These are phyloP conservation scores for Amaranthus hypochondriacus DNA, from an alignment of 148 eudicot species.

Conservation along the genomic window DNA sequence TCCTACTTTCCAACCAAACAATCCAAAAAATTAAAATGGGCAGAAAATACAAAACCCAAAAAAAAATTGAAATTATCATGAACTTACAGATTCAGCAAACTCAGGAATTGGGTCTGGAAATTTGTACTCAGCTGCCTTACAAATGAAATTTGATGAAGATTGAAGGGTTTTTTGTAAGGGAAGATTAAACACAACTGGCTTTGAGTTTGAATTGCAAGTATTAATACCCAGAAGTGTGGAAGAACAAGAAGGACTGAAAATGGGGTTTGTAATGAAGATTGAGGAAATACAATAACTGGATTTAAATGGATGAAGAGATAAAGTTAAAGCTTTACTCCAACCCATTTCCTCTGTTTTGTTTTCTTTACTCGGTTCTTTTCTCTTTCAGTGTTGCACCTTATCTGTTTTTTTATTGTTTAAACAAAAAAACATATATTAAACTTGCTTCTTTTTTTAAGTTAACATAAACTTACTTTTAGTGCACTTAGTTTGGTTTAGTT, in stretches of 20 bases:
- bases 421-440: background rate
- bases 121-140: slow-evolving; percentile 77
- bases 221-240: background rate
- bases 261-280: slow-evolving; percentile 5
- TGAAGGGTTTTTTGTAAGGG: slow-evolving; percentile 8
- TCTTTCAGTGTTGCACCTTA: too few species aligned
- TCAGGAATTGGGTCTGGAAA: slow-evolving; percentile 98
- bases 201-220: slow-evolving; percentile 3
- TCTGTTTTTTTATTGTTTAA: slow-evolving; percentile 8
- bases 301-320: slow-evolving; percentile 8
- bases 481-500: too few species aligned
- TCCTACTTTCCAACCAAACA: slow-evolving; percentile 38
- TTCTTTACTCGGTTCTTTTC: background rate
- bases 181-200: background rate
- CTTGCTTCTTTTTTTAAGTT: too few species aligned
- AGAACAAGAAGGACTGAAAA: background rate
- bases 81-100: slow-evolving; percentile 68
- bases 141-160: slow-evolving; percentile 26
- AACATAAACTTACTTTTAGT: too few species aligned
- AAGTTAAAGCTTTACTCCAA: slow-evolving; percentile 19
- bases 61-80: background rate
- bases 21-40: background rate
- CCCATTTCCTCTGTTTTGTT: slow-evolving; percentile 26
- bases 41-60: background rate
- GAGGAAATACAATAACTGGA: background rate